Evolutionary conservation across 2,329 filamentous ascomycete genomes (phyloP).

Genomic region (Pseudogymnoascus sp.): DNA sequence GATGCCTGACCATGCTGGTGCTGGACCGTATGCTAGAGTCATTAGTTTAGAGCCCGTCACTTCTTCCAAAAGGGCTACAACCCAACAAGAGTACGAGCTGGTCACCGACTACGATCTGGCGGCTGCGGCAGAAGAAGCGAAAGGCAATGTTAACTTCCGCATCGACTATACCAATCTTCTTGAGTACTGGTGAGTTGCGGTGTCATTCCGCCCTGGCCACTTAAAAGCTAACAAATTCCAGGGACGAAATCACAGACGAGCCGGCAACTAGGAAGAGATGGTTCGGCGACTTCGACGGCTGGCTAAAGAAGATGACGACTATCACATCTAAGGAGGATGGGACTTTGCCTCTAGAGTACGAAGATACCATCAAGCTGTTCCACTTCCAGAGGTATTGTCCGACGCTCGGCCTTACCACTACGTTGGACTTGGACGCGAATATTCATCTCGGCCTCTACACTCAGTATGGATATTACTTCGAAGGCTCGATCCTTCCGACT

Average conservation of each 20-base stretch:
- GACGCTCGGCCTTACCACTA: neutral
- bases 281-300: neutral
- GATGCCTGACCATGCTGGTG: too few species aligned
- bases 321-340: neutral
- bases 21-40: too few species aligned
- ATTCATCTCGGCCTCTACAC: neutral
- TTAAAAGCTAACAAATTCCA: neutral
- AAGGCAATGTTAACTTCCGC: conserved; percentile 25
- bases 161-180: conserved; percentile 30
- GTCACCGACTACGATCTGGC: too few species aligned
- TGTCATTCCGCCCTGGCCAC: too few species aligned
- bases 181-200: conserved; percentile 25
- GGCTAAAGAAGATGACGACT: neutral
- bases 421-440: neutral
- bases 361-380: conserved; percentile 3
- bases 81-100: too few species aligned
- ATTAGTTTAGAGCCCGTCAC: too few species aligned
- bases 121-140: neutral
- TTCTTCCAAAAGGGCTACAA: too few species aligned
- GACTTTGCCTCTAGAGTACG: neutral
- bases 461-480: conserved; percentile 1
- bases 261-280: neutral
- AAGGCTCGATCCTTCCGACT: neutral
- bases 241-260: too few species aligned
- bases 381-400: neutral